Evolutionary conservation across 2,329 filamentous ascomycete genomes (phyloP).

Genomic region (Clarireedia monteithiana): DNA sequence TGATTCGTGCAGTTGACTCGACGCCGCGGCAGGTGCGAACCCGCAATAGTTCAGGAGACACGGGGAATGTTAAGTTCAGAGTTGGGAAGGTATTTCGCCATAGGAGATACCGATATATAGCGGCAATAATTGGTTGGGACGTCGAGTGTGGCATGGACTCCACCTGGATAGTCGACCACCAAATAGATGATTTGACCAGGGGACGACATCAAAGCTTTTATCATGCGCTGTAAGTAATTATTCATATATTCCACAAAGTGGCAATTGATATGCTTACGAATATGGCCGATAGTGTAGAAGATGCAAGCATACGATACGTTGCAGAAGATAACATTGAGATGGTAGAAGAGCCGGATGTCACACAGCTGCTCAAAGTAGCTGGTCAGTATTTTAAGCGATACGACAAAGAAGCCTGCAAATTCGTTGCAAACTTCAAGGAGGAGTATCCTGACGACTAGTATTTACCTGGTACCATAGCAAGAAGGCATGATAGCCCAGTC

Average conservation of each 20-base stretch:
- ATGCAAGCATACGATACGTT: conserved; percentile 64
- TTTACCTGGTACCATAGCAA: background rate
- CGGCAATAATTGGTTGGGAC: conserved; percentile 80
- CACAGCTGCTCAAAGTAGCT: conserved; percentile 59
- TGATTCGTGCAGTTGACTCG: conserved; percentile 47
- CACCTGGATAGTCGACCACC: conserved; percentile 56
- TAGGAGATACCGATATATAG: conserved; percentile 69
- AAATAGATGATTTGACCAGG: conserved; percentile 50
- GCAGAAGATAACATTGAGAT: conserved; percentile 74
- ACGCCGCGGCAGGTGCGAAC: conserved; percentile 41
- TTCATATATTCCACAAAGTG: no score
- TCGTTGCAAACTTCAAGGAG: conserved; percentile 76
- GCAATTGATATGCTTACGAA: conserved; percentile 15
- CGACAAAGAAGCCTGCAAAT: conserved; percentile 56
- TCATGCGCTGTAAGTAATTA: conserved; percentile 67
- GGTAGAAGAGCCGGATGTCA: conserved; percentile 43
- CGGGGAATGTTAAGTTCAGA: conserved; percentile 49
- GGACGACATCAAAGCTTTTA: conserved; percentile 70
- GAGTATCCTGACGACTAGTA: conserved; percentile 76
- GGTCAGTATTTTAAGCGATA: conserved; percentile 87
- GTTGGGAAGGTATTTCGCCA: conserved; percentile 84
- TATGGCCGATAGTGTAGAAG: conserved; percentile 46
- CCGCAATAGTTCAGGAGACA: conserved; percentile 17
- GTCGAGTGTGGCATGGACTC: conserved; percentile 46
- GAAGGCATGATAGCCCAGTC: background rate